Conservation (phyloP, 2,329 filamentous ascomycete genomes). For the Nectriaceae sp. region DNA sequence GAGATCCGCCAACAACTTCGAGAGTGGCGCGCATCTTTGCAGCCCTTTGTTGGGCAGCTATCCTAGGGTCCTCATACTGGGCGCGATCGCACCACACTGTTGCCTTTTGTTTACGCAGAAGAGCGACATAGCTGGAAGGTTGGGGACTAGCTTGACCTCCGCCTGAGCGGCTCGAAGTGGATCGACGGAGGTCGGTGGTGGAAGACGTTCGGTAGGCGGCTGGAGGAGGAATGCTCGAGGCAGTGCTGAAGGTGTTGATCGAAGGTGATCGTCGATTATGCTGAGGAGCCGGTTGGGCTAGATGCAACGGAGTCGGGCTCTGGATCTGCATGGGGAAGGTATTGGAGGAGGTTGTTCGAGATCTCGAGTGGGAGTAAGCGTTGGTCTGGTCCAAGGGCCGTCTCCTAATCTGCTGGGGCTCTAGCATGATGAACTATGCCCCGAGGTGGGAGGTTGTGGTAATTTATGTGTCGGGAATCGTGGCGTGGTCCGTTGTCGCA, state of each 20-base stretch:
- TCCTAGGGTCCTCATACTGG: conserved; percentile 85
- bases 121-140: conserved; percentile 82
- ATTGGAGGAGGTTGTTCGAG: conserved; percentile 59
- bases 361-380: conserved; percentile 55
- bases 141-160: conserved; percentile 51
- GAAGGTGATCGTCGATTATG: conserved; percentile 62
- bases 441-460: conserved; percentile 17
- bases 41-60: conserved; percentile 79
- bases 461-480: conserved; percentile 27
- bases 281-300: conserved; percentile 33
- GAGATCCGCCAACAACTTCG: conserved; percentile 71
- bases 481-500: conserved; percentile 20
- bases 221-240: conserved; percentile 66
- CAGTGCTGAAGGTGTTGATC: conserved; percentile 69
- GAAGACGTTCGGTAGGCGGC: conserved; percentile 59
- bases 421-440: conserved; percentile 29
- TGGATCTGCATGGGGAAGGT: conserved; percentile 45
- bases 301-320: conserved; percentile 28
- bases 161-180: conserved; percentile 77
- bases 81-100: conserved; percentile 98
- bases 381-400: conserved; percentile 28
- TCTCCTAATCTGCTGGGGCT: conserved; percentile 33
- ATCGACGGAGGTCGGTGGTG: conserved; percentile 66
- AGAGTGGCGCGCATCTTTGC: conserved; percentile 85
- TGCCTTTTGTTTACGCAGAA: conserved; percentile 96